These are phyloP conservation scores for Rubia balearica DNA, from an alignment of 305 asterid genomes.

Conservation along the genomic window DNA sequence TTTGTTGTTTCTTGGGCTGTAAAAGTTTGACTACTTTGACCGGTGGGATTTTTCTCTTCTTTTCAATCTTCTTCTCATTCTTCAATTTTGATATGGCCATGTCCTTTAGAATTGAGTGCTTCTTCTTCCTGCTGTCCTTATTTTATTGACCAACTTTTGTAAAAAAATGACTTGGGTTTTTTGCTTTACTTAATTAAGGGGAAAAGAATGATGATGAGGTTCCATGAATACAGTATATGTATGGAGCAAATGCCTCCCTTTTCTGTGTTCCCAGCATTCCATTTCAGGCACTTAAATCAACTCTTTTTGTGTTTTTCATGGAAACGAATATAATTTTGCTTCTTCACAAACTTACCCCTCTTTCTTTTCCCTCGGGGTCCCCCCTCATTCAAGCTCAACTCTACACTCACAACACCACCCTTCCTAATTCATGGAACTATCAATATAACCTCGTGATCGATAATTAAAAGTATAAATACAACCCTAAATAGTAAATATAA, in stretches of 20 bases:
- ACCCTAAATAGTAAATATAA: no score
- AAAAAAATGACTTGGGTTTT: constrained; percentile 7
- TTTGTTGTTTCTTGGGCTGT: constrained; percentile 34
- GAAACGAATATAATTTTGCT: constrained; percentile 22
- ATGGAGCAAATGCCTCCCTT: constrained; percentile 18
- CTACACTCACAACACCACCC: no score
- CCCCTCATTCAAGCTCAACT: no score
- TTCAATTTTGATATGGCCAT: constrained; percentile 44
- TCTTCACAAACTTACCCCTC: not conserved
- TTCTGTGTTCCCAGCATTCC: constrained; percentile 28
- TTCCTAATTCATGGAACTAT: no score
- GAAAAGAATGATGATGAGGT: constrained; percentile 46
- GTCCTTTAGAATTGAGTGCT: constrained; percentile 34
- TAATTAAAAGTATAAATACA: no score
- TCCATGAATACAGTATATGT: constrained; percentile 28
- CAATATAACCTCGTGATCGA: no score
- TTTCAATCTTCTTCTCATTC: constrained; percentile 23
- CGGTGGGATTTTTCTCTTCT: constrained; percentile 15
- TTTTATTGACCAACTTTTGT: constrained; percentile 21
- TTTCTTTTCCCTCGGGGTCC: no score
- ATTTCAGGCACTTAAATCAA: constrained; percentile 22
- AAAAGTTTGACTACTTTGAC: constrained; percentile 55
- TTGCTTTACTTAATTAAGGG: constrained; percentile 38
- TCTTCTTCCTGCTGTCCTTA: constrained; percentile 4
- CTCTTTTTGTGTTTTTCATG: constrained; percentile 24